Conservation (phyloP, 208 protist species). For the Trypanosoma avium region DNA sequence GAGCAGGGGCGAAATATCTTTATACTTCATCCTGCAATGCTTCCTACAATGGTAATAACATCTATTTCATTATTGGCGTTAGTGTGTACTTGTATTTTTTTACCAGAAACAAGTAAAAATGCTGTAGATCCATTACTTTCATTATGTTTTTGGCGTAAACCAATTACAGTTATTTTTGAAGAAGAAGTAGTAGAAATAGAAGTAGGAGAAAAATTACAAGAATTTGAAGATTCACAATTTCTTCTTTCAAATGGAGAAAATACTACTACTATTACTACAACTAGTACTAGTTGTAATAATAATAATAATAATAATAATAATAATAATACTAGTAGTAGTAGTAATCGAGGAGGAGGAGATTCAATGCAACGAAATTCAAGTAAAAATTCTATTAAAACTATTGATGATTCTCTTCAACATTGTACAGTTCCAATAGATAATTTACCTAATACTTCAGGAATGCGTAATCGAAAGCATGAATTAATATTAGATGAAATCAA, state of each 20-base stretch:
- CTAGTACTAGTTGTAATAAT: background rate
- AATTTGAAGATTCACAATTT: background rate
- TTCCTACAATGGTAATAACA: constrained; percentile 56
- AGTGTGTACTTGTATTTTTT: constrained; percentile 25
- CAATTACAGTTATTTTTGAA: background rate
- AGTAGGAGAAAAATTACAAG: background rate
- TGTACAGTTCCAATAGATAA: background rate
- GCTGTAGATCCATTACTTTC: constrained; percentile 21
- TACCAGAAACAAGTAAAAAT: constrained; percentile 39
- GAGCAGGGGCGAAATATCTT: constrained; percentile 35
- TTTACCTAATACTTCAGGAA: background rate
- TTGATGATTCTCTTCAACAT: background rate
- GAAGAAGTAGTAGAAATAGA: constrained; percentile 2
- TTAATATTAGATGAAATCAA: constrained; percentile 1
- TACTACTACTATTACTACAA: background rate
- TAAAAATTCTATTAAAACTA: background rate
- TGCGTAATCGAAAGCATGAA: constrained; percentile 14
- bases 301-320: background rate
- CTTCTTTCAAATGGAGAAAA: background rate
- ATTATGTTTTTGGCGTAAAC: constrained; percentile 4
- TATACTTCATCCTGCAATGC: constrained; percentile 55
- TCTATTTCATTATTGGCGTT: constrained; percentile 32
- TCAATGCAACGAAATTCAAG: background rate
- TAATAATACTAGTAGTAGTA: background rate
- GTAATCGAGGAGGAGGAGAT: too few species aligned